Evolutionary conservation across 2,329 filamentous ascomycete genomes (phyloP).

Genomic region (Ophiocordyceps camponoti-saundersi): DNA sequence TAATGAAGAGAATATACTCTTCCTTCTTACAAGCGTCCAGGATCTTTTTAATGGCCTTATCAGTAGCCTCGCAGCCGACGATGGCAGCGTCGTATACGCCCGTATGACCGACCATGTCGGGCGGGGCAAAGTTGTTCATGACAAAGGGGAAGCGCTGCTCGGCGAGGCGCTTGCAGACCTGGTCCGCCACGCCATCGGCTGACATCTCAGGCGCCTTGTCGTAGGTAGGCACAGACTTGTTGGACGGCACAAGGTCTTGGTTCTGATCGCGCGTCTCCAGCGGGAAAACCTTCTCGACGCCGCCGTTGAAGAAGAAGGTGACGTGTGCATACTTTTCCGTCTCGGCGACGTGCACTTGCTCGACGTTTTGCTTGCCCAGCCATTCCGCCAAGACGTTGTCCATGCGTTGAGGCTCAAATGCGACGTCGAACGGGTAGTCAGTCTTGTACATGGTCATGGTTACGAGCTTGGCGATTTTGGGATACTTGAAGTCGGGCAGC

Average conservation of each 20-base stretch:
- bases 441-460: slow-evolving; percentile 99
- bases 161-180: slow-evolving; percentile 71
- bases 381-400: slow-evolving; percentile 96
- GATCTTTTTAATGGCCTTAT: slow-evolving; percentile 84
- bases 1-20: slow-evolving; percentile 88
- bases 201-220: slow-evolving; percentile 94
- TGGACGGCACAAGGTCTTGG: slow-evolving; percentile 66
- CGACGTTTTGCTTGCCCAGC: slow-evolving; percentile 72
- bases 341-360: slow-evolving; percentile 94
- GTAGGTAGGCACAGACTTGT: slow-evolving; percentile 82
- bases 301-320: slow-evolving; percentile 99
- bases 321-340: slow-evolving; percentile 99
- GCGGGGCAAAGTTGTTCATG: slow-evolving; percentile 99
- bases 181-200: slow-evolving; percentile 73
- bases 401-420: slow-evolving; percentile 92
- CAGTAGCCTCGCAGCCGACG: slow-evolving; percentile 67
- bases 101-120: slow-evolving; percentile 98
- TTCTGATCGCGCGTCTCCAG: slow-evolving; percentile 78
- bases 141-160: slow-evolving; percentile 86
- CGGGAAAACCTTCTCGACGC: slow-evolving; percentile 89
- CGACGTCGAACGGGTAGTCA: slow-evolving; percentile 81
- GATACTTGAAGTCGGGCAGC: slow-evolving; percentile 80
- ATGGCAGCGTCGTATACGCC: slow-evolving; percentile 93
- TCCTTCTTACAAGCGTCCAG: slow-evolving; percentile 88
- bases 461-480: slow-evolving; percentile 66